Base-by-base conservation (phyloP, 148 eudicot genomes). In the Heliosperma pusillum region DNA sequence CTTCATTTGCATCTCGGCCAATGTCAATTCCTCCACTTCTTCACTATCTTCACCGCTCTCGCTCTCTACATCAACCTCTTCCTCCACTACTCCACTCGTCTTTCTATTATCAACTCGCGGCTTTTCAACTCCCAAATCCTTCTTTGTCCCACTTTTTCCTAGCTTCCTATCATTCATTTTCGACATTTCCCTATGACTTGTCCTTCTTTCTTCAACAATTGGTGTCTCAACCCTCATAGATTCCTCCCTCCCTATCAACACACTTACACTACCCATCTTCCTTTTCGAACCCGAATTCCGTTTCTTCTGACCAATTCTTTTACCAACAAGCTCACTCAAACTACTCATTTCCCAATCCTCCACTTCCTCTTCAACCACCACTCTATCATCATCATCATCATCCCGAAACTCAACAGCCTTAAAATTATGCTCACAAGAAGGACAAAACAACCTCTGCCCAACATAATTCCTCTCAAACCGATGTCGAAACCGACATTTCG, bases 401-500 rank as follows among this genome's bases (percentile, higher is more conserved):
- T 50, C 79, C 3, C 30, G 42, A 59, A 80, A 85, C 81, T 90
- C 96, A 64, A 84, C 58, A 65, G 89, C 96, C 74, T 79, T 75
- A 72, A 87, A 91, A 55, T 87, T 83, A 71, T 78, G 82, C 60
- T 83, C 86, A 85, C 96, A 91, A 69, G 78, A 76, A 20, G 88
- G 86, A 56, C 96, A 91, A 82, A 89, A 66, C 91, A 91, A 79
- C 79, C 70, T 82, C 45, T 82, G 86, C 72, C 87, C 93, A 75
- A 87, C 84, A 81, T 89, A 91, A 85, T 76, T 87, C 89, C 87
- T 87, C 78, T 91, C 87, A 74, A 89, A 89, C 86, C 80, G 66
- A 67, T 89, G 89, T 74, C 80, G 56, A 82, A 83, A 60, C 72
- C 82, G 42, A 40, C 96, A 91, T 4, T 57, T 69, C 58, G 84